phyloP scores from a whole-genome alignment of 2,329 filamentous ascomycete genomes.

The Talaromyces sp. region DNA sequence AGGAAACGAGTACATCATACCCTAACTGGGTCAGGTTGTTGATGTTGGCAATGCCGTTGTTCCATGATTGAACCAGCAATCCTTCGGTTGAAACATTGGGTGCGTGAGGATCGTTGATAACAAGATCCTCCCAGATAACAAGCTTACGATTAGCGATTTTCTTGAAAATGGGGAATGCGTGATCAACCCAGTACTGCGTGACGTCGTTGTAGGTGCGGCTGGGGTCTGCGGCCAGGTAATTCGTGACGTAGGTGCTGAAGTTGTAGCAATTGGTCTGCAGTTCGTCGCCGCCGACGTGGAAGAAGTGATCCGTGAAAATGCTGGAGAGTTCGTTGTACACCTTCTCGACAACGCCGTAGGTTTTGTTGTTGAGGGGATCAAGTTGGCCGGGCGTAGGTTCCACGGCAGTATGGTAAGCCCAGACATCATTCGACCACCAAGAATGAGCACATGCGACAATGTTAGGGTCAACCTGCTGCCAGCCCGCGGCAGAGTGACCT shows the following conservation, averaged over 20 bases:
- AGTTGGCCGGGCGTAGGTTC: conserved; percentile 55
- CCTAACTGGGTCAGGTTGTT: conserved; percentile 47
- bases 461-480: conserved; percentile 52
- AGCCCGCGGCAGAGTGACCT: conserved; percentile 52
- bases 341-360: conserved; percentile 50
- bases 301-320: conserved; percentile 50
- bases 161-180: conserved; percentile 48
- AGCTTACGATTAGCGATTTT: conserved; percentile 42
- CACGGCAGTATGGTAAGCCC: conserved; percentile 51
- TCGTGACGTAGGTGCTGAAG: conserved; percentile 46
- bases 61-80: conserved; percentile 51
- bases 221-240: conserved; percentile 49
- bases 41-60: conserved; percentile 50
- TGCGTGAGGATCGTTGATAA: conserved; percentile 43
- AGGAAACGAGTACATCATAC: conserved; percentile 54
- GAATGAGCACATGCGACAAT: conserved; percentile 54
- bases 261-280: conserved; percentile 55
- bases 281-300: conserved; percentile 54
- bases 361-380: conserved; percentile 52
- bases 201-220: conserved; percentile 50
- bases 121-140: conserved; percentile 55
- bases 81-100: conserved; percentile 47
- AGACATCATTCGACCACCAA: conserved; percentile 59
- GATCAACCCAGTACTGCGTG: conserved; percentile 52
- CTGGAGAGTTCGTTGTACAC: conserved; percentile 51